Percentiles rank a stretch among this genome's conserved stretches.
Evolutionary conservation across 2,329 filamentous ascomycete species (phyloP).

Genomic region (Ophiocordyceps unilateralis): DNA sequence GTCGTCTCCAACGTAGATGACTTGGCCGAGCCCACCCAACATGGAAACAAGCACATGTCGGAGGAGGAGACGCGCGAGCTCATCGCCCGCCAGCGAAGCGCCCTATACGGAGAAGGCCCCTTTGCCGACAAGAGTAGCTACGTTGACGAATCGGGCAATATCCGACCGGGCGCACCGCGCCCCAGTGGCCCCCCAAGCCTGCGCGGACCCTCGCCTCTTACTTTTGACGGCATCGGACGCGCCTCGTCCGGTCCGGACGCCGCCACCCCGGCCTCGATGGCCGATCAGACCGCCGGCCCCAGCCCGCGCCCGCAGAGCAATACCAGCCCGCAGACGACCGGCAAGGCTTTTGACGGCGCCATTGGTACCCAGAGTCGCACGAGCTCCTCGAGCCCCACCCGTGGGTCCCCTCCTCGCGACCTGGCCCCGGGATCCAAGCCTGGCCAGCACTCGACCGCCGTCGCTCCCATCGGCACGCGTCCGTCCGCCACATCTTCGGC

Average conservation of each 20-base stretch:
- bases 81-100: constrained; percentile 88
- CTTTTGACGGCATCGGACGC: constrained; percentile 45
- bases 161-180: constrained; percentile 49
- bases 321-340: constrained; percentile 58
- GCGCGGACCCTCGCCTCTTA: constrained; percentile 64
- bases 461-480: constrained; percentile 87
- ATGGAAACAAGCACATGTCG: constrained; percentile 61
- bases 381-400: constrained; percentile 66
- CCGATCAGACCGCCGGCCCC: constrained; percentile 25
- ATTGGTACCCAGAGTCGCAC: constrained; percentile 49
- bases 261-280: constrained; percentile 21
- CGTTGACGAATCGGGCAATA: constrained; percentile 47
- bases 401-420: constrained; percentile 59
- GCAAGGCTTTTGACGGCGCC: constrained; percentile 44
- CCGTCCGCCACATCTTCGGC: constrained; percentile 43
- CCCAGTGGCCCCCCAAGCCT: constrained; percentile 45
- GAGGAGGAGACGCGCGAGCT: constrained; percentile 93
- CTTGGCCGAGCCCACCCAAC: constrained; percentile 25
- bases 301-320: constrained; percentile 66
- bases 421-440: constrained; percentile 36
- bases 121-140: constrained; percentile 52
- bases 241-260: constrained; percentile 18
- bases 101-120: constrained; percentile 66
- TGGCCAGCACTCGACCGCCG: constrained; percentile 40
- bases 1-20: constrained; percentile 28